These are phyloP conservation scores for Garcia nutans DNA, from an alignment of 345 rosid genomes.

Conservation along the genomic window DNA sequence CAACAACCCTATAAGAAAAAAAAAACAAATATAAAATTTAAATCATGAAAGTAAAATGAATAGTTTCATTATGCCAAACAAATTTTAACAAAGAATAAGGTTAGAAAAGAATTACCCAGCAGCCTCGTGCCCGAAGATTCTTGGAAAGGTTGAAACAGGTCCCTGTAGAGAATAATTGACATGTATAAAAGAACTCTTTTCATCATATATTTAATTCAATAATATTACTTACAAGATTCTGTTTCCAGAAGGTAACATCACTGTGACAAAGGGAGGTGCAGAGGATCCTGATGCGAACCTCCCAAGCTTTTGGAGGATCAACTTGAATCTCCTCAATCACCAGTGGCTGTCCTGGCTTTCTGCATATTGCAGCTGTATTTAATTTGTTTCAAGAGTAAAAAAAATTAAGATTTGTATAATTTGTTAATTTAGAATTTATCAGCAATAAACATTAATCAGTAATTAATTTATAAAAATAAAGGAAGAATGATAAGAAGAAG, in stretches of 20 bases:
- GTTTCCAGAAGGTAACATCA: conserved; percentile 55
- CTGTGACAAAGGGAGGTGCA: conserved; percentile 73
- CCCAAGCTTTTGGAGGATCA: conserved; percentile 68
- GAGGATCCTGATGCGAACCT: conserved; percentile 64
- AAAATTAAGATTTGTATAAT: no score
- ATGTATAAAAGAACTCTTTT: neutral
- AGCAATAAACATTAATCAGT: no score
- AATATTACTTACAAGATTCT: conserved; percentile 26
- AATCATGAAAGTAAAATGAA: neutral
- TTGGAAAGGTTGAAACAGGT: conserved; percentile 47
- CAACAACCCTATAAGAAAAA: conserved; percentile 47
- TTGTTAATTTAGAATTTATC: no score
- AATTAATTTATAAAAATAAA: no score
- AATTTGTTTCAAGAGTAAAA: neutral
- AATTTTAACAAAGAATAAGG: neutral
- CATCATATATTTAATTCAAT: no score
- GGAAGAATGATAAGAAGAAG: no score
- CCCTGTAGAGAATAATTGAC: conserved; percentile 27
- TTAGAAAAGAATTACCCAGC: conserved; percentile 41
- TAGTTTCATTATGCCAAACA: no score
- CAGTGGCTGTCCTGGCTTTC: conserved; percentile 9
- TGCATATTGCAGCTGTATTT: conserved; percentile 48
- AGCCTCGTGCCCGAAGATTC: conserved; percentile 77
- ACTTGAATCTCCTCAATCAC: conserved; percentile 44
- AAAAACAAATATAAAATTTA: neutral